Base-by-base conservation (phyloP, 2,329 filamentous ascomycete species). In the Neobulgaria alba region DNA sequence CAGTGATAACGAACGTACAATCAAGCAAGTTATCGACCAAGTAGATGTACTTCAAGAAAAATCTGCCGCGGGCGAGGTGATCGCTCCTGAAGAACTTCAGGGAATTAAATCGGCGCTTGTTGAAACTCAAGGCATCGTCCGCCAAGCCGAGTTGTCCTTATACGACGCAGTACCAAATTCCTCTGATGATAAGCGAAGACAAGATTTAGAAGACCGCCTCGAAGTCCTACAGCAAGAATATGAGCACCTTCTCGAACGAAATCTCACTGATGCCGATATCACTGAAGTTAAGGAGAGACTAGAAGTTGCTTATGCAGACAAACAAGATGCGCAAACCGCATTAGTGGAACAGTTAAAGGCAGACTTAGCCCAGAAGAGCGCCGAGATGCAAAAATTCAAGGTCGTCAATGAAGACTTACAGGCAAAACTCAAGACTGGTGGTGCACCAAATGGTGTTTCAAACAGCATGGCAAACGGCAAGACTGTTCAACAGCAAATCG, bases 401-500 rank as follows among this genome's bases (percentile, higher is more conserved):
- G 73, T 77, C 23, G 77, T 89, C 23, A 79, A 95, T 34, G 85
- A 93, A 32, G 82, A 88, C 47, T 73, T 92, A 10, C 83, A 90
- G 61, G 74, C 77, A 54, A 77, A 79, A 47, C 70, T 83, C 58
- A 87, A 87, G 69, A 69, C 75, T 36, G 73, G 74, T 50, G 65
- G 65, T 23, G 71, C 69, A 14, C 73, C 80, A 18, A 86, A 79
- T 49, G 78, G 77, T 32, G 64, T 67, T 15, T 62, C 66, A 12
- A 66, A 69, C 34, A 66, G 69, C 38, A 65, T 82, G 59, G 68
- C 77, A 41, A 86, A 85, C 56, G 84, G 84, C 72, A 95, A 95
- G 73, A 93, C 87, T 10, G 78, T 96, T 33, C 88, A 94, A 61
- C 90, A 98, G 67, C 92, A 96, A 67, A 94, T 98, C 63, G 86